Base-by-base conservation (phyloP, 148 eudicot genomes). In the Fagopyrum homotropicum region DNA sequence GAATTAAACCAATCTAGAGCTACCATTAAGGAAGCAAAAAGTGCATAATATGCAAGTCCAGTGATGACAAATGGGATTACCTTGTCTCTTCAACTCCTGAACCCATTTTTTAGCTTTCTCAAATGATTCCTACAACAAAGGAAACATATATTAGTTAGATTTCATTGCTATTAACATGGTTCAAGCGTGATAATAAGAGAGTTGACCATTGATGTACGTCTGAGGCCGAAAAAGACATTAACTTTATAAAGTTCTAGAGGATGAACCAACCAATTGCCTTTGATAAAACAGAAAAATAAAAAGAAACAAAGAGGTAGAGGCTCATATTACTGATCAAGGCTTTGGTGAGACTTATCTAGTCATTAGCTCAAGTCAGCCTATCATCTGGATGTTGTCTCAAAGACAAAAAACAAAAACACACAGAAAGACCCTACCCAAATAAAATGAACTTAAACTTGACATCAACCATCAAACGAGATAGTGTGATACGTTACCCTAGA, bases 41-140 rank as follows among this genome's bases (percentile, higher is more conserved):
- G 14, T 26, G 40, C 26, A 60, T 2, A 9, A 60, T 60, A 26
- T 60, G 40, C 40, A 26, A 3, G 40, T 9, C 4, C 66, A 60
- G 19, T 26, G 9, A 26, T 19, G 40, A 22, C 12, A 26, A 26
- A 60, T 22, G 40, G 40, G 6, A 17, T 81, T 72, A 90, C 92
- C 96, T 80, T 88, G 96, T 72, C 83, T 81, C 74, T 85, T 92
- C 76, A 90, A 79, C 81, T 90, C 90, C 43, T 75, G 76, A 73
- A 85, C 87, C 96, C 96, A 88, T 70, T 76, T 87, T 80, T 87
- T 88, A 40, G 90, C 90, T 78, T 83, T 83, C 74, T 76, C 76
- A 78, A 90, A 90, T 40, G 96, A 86, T 56, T 79, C 85, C 96
- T 90, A 68, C 79, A 14, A 79, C 77, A 52, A 74, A 40, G 22